A percentile compares a stretch with the other conserved stretches of the same genome.
These are phyloP conservation scores for Xylariaceae sp. DNA, from an alignment of 2,329 filamentous ascomycete genomes.

Conservation along the genomic window DNA sequence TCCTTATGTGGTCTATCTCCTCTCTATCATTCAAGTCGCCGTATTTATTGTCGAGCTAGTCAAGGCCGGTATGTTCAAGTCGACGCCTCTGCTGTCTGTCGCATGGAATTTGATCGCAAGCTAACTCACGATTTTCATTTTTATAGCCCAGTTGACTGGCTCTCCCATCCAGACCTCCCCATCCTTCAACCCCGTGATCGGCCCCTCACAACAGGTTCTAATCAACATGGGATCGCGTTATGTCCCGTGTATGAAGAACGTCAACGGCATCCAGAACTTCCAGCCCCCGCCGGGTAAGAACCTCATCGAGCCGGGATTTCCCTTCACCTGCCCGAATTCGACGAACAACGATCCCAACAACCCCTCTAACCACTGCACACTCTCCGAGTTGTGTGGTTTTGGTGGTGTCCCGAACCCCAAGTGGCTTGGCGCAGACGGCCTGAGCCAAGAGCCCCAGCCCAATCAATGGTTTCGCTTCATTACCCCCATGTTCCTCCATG, in stretches of 20 bases:
- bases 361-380: slow-evolving; percentile 56
- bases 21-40: slow-evolving; percentile 69
- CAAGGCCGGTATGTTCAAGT: slow-evolving; percentile 62
- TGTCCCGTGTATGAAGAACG: slow-evolving; percentile 89
- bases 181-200: slow-evolving; percentile 94
- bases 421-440: slow-evolving; percentile 41
- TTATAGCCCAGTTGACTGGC: slow-evolving; percentile 65
- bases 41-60: slow-evolving; percentile 89
- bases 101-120: not conserved
- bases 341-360: slow-evolving; percentile 52
- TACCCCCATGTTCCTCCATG: slow-evolving; percentile 89
- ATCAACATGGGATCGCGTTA: slow-evolving; percentile 97
- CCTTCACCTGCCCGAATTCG: slow-evolving; percentile 78
- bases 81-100: not conserved
- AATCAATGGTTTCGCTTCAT: slow-evolving; percentile 99
- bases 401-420: slow-evolving; percentile 65
- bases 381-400: slow-evolving; percentile 82
- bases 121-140: slow-evolving; percentile 14
- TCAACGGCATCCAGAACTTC: slow-evolving; percentile 56
- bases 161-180: slow-evolving; percentile 75
- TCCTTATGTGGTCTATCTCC: slow-evolving; percentile 76
- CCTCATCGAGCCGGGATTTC: slow-evolving; percentile 36
- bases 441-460: slow-evolving; percentile 55
- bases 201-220: slow-evolving; percentile 80
- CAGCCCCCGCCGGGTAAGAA: slow-evolving; percentile 9